Evolutionary conservation across 192 early-diverging fungal genomes (phyloP), one percentile per base, ranked within the genome.

Genomic region (Thamnidium elegans): DNA sequence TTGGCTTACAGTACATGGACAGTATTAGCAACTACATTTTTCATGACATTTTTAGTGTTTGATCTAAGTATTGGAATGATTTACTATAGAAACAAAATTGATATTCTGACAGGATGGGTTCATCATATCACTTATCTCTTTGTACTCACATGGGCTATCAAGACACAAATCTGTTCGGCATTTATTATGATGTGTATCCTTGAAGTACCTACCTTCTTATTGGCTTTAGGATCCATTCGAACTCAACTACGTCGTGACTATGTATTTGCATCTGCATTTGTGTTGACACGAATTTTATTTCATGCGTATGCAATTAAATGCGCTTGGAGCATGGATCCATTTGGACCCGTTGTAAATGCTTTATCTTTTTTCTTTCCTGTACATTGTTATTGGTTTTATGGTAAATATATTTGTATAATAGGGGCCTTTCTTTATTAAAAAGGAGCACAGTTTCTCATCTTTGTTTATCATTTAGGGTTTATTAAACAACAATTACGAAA

Each of bases 101-200:
- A 71, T 21, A 15, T 70, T 3, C 46, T 86, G 42, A 84, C 77
- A 8, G 87, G 86, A 5, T 89, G 83, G 69, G 78, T 87, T 34
- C 87, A 89, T 69, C 87, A 89, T 60, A 78, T 74, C 19, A 63
- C 80, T 32, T 89, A 85, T 58, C 15, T 79, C 9, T 69, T 74
- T 65, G 59, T 80, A 15, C 31, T 75, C 6, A 51, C 55, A 20
- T 75, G 74, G 74, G 55, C 67, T 20, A 51, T 75, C n/a, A 17
- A 43, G 4, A 36, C 53, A 9, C 42, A 58, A 17, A 48, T 62
- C 4, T 67, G 75, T 30, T 64, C 74, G 0, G 65, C 78, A 10
- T 71, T 86, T 32, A 69, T 84, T 15, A 56, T 79, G 17, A 66
- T 83, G 63, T 82, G 83, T 46, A 65, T 79, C 42, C 72, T 87